Percentiles rank a stretch among this genome's conserved stretches.
These are phyloP conservation scores for Chloranthus sessilifolius DNA, from an alignment of 164 flowering plant genomes.

Conservation along the genomic window DNA sequence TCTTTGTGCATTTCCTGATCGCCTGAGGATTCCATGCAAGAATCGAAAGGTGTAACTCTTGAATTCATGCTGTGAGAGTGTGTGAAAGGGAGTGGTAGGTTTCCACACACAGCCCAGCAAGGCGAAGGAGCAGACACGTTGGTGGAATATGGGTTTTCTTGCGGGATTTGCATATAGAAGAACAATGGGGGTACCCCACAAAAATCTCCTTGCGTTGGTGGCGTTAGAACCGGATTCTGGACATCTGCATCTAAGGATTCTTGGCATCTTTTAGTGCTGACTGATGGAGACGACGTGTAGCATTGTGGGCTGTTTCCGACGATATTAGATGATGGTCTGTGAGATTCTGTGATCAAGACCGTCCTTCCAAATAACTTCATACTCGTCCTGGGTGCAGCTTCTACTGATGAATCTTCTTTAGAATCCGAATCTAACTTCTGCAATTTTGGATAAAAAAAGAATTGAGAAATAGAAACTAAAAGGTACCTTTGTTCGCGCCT, in stretches of 20 bases:
- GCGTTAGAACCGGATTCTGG: constrained; percentile 14
- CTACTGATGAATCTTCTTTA: constrained; percentile 19
- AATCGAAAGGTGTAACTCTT: constrained; percentile 5
- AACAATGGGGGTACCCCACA: constrained; percentile 11
- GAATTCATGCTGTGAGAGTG: constrained; percentile 18
- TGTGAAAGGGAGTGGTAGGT: constrained; percentile 17
- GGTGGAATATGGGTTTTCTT: constrained; percentile 9
- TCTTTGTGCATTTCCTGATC: constrained; percentile 24
- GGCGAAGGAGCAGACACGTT: constrained; percentile 20
- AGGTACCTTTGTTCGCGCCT: too few species aligned
- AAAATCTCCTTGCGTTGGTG: constrained; percentile 7
- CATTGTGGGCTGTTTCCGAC: constrained; percentile 1
- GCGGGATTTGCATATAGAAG: constrained; percentile 21
- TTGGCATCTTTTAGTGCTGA: constrained; percentile 4
- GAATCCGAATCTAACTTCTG: constrained; percentile 28
- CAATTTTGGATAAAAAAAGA: neutral
- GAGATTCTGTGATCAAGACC: constrained; percentile 37
- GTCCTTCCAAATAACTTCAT: constrained; percentile 72
- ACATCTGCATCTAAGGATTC: constrained; percentile 11
- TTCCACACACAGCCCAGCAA: constrained; percentile 32
- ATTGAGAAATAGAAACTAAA: too few species aligned
- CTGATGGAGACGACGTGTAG: constrained; percentile 12
- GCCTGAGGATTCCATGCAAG: constrained; percentile 5
- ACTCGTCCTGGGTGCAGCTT: constrained; percentile 29
- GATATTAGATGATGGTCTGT: constrained; percentile 23